phyloP scores from a whole-genome alignment of 2,329 filamentous ascomycete genomes.

The Colletotrichum nymphaeae region DNA sequence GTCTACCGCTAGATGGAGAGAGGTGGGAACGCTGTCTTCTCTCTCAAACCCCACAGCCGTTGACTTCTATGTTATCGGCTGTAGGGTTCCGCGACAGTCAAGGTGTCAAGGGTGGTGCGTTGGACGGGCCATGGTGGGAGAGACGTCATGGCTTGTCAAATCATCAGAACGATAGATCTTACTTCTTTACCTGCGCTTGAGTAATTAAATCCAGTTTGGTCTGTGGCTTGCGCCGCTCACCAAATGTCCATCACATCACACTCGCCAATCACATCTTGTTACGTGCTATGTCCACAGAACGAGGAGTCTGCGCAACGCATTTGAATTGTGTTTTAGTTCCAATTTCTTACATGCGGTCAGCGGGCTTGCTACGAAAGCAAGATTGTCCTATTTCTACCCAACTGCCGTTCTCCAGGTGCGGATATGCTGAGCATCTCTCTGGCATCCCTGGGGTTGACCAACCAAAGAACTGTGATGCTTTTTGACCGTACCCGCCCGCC shows the following conservation, averaged over 20 bases:
- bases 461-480: background rate
- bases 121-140: constrained; percentile 65
- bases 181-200: constrained; percentile 6
- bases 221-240: background rate
- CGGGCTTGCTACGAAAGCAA: background rate
- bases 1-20: constrained; percentile 19
- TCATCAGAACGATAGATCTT: constrained; percentile 25
- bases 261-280: background rate
- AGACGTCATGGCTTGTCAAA: constrained; percentile 65
- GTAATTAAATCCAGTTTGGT: constrained; percentile 16
- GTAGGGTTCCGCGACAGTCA: constrained; percentile 58
- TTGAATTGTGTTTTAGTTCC: constrained; percentile 11
- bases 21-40: constrained; percentile 70
- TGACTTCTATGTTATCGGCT: constrained; percentile 25
- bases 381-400: background rate
- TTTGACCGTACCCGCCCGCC: background rate
- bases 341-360: background rate
- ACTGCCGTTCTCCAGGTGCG: background rate
- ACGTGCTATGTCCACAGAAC: background rate
- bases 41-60: constrained; percentile 60
- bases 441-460: background rate
- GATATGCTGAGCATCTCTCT: background rate
- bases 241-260: background rate
- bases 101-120: constrained; percentile 44
- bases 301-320: background rate